These are phyloP conservation scores for Ophiognomonia clavigignenti-juglandacearum DNA, from an alignment of 2,329 filamentous ascomycete genomes.

Conservation along the genomic window DNA sequence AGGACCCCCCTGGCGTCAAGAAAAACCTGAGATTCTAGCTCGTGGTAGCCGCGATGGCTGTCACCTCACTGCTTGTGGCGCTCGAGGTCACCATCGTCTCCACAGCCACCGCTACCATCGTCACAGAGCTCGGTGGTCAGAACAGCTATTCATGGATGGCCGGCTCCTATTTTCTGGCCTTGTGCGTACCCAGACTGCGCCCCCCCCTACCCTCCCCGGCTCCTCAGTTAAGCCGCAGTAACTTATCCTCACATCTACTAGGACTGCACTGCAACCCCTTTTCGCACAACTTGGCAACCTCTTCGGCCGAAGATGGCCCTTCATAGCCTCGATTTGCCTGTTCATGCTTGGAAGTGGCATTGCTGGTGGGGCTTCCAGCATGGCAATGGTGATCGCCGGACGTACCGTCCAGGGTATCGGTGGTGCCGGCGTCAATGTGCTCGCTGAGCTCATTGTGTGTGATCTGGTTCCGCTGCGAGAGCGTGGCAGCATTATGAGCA, in stretches of 20 bases:
- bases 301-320: conserved; percentile 27
- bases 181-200: too few relatives aligned
- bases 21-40: too few relatives aligned
- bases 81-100: neutral
- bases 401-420: conserved; percentile 30
- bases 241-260: too few relatives aligned
- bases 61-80: neutral
- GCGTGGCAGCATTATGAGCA: conserved; percentile 27
- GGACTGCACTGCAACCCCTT: conserved; percentile 31
- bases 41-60: too few relatives aligned
- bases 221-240: too few relatives aligned
- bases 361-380: conserved; percentile 26
- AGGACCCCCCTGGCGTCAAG: too few relatives aligned
- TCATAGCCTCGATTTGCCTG: conserved; percentile 22
- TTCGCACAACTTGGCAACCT: conserved; percentile 31
- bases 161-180: conserved; percentile 20
- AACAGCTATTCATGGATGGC: conserved; percentile 20
- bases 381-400: conserved; percentile 28
- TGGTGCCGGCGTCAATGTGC: conserved; percentile 29
- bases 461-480: conserved; percentile 32
- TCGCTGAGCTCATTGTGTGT: conserved; percentile 32
- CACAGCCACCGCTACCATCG: conserved; percentile 18
- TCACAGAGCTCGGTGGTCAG: conserved; percentile 8
- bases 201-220: too few relatives aligned
- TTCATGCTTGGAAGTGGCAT: conserved; percentile 25